phyloP scores from a whole-genome alignment of 306 rosid genomes.

The Cicer pinnatifidum region DNA sequence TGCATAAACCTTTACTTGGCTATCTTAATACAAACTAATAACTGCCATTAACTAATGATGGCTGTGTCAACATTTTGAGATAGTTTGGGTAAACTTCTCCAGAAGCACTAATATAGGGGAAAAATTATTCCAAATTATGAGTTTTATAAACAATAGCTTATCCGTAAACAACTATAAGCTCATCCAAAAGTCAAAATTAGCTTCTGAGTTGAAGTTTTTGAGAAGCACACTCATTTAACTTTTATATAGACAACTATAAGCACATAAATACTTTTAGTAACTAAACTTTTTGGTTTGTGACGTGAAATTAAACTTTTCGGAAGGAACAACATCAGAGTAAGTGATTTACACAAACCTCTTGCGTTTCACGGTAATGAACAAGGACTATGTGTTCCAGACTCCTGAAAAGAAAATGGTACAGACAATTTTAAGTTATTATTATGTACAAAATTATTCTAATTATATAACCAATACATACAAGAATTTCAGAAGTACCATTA shows the following conservation, averaged over 20 bases:
- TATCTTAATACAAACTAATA: not conserved
- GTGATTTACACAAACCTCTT: conserved; percentile 65
- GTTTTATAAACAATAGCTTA: not conserved
- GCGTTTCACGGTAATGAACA: conserved; percentile 97
- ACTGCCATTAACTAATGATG: conserved; percentile 15
- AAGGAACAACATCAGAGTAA: conserved; percentile 24
- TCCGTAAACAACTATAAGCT: not conserved
- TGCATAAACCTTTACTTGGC: not conserved
- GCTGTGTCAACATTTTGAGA: conserved; percentile 8
- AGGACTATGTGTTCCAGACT: conserved; percentile 92
- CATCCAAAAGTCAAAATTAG: not conserved
- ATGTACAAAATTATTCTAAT: conserved; percentile 6
- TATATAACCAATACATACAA: conserved; percentile 28
- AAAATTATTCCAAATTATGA: too few relatives aligned
- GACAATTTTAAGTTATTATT: conserved; percentile 22
- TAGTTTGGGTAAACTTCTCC: too few relatives aligned
- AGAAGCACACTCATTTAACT: not conserved
- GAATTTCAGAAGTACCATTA: conserved; percentile 31
- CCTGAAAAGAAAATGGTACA: conserved; percentile 67
- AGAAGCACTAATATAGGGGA: too few relatives aligned
- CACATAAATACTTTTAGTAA: not conserved
- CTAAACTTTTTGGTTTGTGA: conserved; percentile 16
- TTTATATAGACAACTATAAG: not conserved
- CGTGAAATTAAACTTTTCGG: conserved; percentile 37
- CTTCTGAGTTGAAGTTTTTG: not conserved